Evolutionary conservation across 2,329 filamentous ascomycete genomes (phyloP).

Genomic region (Lachnellula subtilissima): DNA sequence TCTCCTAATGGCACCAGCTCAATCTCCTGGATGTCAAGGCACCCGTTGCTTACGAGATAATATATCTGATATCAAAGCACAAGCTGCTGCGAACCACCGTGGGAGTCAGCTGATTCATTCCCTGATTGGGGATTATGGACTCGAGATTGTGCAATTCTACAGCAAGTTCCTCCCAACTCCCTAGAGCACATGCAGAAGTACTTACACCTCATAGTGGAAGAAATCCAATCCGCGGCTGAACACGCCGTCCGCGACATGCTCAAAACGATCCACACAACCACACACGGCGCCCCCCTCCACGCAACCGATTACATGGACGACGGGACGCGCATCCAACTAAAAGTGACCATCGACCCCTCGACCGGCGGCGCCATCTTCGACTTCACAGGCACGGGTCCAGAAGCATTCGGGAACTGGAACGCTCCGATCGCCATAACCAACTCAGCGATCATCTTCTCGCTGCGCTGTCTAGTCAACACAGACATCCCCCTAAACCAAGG

Average conservation of each 20-base stretch:
- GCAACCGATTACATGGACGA: slow-evolving; percentile 79
- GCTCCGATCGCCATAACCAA: slow-evolving; percentile 75
- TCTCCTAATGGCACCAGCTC: slow-evolving; percentile 65
- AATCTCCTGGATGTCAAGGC: slow-evolving; percentile 68
- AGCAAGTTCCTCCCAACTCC: slow-evolving; percentile 46
- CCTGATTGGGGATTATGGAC: slow-evolving; percentile 69
- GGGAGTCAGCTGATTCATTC: slow-evolving; percentile 69
- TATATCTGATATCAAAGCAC: slow-evolving; percentile 64
- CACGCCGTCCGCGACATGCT: slow-evolving; percentile 66
- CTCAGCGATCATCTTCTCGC: slow-evolving; percentile 76
- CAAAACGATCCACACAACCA: slow-evolving; percentile 36
- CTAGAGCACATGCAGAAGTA: background rate
- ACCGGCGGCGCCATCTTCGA: slow-evolving; percentile 72
- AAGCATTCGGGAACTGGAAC: slow-evolving; percentile 73
- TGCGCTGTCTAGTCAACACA: slow-evolving; percentile 70
- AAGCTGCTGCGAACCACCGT: slow-evolving; percentile 74
- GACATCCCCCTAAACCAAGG: slow-evolving; percentile 86
- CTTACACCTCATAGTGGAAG: slow-evolving; percentile 46
- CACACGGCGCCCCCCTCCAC: slow-evolving; percentile 26
- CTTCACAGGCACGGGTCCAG: slow-evolving; percentile 68
- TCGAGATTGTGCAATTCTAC: slow-evolving; percentile 60
- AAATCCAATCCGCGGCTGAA: slow-evolving; percentile 74
- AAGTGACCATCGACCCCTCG: slow-evolving; percentile 64
- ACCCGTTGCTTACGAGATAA: slow-evolving; percentile 60
- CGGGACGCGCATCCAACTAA: slow-evolving; percentile 69